Conservation (phyloP, 257 asterid species). For the Haberlea rhodopensis region DNA sequence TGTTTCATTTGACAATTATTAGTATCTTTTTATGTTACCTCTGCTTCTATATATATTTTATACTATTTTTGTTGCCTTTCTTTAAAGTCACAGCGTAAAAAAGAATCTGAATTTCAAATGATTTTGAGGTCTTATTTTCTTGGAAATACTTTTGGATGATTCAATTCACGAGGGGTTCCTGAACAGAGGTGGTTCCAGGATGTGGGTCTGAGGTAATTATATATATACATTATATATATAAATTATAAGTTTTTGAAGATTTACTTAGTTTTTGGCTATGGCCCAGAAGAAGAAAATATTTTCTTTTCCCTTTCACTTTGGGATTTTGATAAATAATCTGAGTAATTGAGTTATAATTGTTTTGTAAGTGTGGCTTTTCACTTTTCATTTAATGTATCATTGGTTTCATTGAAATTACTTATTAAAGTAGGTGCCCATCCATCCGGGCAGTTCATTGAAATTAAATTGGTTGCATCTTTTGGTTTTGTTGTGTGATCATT, state of each 20-base stretch:
- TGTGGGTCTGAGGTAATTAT: constrained; percentile 82
- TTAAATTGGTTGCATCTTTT: constrained; percentile 28
- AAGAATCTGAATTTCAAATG: constrained; percentile 48
- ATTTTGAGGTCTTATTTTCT: too few relatives aligned
- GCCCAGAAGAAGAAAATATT: constrained; percentile 27
- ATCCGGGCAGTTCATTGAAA: constrained; percentile 19
- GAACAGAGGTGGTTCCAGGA: constrained; percentile 48
- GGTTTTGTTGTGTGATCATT: constrained; percentile 38
- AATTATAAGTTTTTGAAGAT: constrained; percentile 33
- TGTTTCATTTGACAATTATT: constrained; percentile 43
- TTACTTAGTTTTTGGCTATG: constrained; percentile 53
- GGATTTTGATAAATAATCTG: constrained; percentile 23
- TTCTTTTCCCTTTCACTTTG: constrained; percentile 28
- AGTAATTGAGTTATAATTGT: constrained; percentile 28
- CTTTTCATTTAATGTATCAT: constrained; percentile 21
- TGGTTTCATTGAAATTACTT: constrained; percentile 27
- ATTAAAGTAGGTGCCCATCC: constrained; percentile 1
- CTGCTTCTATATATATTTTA: constrained; percentile 11
- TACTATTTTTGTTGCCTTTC: constrained; percentile 16
- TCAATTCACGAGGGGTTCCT: constrained; percentile 49
- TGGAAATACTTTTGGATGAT: too few relatives aligned
- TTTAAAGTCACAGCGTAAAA: constrained; percentile 29
- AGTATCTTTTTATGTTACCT: constrained; percentile 14
- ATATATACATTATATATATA: background rate
- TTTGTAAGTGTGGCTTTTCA: constrained; percentile 24